Percentiles rank a stretch among this genome's conserved stretches.
These are phyloP conservation scores for Coemansia sp. DNA, from an alignment of 192 early-diverging fungal species.

Conservation along the genomic window DNA sequence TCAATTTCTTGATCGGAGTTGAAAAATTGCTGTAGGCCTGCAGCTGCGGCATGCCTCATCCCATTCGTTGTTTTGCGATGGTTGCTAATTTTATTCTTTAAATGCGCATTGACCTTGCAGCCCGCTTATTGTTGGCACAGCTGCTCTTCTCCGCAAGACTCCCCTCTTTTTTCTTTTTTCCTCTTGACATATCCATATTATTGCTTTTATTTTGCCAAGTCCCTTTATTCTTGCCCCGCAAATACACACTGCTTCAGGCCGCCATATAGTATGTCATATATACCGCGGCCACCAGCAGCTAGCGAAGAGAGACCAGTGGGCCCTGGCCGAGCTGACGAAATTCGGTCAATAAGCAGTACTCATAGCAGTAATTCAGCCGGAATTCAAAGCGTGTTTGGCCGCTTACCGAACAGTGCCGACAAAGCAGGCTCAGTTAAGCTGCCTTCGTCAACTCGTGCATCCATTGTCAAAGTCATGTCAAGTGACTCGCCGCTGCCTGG, in stretches of 20 bases:
- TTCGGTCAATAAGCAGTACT: constrained; percentile 14
- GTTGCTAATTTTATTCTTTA: background rate
- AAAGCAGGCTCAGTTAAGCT: constrained; percentile 5
- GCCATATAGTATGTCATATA: constrained; percentile 24
- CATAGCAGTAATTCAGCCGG: constrained; percentile 20
- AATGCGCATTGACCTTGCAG: constrained; percentile 7
- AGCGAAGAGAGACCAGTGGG: constrained; percentile 4
- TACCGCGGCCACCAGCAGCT: constrained; percentile 18
- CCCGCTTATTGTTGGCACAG: constrained; percentile 1
- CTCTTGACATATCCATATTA: too few relatives aligned
- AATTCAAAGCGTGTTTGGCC: background rate
- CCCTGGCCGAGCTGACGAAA: constrained; percentile 38
- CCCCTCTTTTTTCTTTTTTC: constrained; percentile 6
- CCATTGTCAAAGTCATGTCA: constrained; percentile 25
- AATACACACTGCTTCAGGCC: too few relatives aligned
- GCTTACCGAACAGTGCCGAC: background rate
- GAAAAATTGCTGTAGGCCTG: background rate
- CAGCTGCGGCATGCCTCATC: constrained; percentile 3
- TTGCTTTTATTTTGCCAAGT: background rate
- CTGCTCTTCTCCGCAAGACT: background rate
- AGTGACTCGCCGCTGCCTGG: constrained; percentile 23
- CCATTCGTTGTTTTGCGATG: background rate
- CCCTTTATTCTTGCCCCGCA: too few relatives aligned
- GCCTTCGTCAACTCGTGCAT: constrained; percentile 33
- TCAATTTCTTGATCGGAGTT: constrained; percentile 6